Conservation (phyloP, 805 yeast genomes). For the Metschnikowia picachoensis region DNA sequence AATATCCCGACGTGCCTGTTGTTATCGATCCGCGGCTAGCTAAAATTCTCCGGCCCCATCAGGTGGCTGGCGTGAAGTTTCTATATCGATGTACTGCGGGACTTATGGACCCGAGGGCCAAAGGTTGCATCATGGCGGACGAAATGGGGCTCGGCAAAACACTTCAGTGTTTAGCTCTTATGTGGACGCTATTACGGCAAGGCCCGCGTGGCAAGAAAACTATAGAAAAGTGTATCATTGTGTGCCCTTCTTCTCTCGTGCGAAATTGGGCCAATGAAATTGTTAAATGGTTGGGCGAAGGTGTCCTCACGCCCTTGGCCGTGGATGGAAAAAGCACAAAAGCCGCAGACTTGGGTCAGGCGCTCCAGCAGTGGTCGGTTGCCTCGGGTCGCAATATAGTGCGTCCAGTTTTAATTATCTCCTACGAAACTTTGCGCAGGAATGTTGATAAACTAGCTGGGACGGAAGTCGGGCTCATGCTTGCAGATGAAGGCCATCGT, state of each 20-base stretch:
- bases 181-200: conserved; percentile 91
- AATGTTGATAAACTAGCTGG: conserved; percentile 72
- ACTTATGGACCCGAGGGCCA: conserved; percentile 71
- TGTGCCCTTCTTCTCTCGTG: conserved; percentile 92
- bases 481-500: conserved; percentile 46
- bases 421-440: conserved; percentile 88
- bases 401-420: conserved; percentile 87
- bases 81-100: conserved; percentile 90
- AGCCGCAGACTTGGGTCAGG: conserved; percentile 60
- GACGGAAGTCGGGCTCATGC: conserved; percentile 78
- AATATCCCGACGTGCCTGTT: conserved; percentile 85
- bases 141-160: conserved; percentile 96
- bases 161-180: conserved; percentile 77
- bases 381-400: conserved; percentile 87
- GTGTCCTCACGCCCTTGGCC: conserved; percentile 82
- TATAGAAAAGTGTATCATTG: conserved; percentile 86
- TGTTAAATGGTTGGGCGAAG: conserved; percentile 91
- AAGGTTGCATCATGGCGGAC: conserved; percentile 98
- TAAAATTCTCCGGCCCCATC: conserved; percentile 89
- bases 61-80: conserved; percentile 91
- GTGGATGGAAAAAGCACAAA: conserved; percentile 87
- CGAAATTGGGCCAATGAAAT: conserved; percentile 97
- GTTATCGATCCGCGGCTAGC: conserved; percentile 89
- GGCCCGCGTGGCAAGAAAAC: conserved; percentile 82
- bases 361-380: conserved; percentile 77